Percentiles rank a stretch among this genome's conserved stretches.
phyloP scores from a whole-genome alignment of 345 rosid species.

The Moringa oleifera region DNA sequence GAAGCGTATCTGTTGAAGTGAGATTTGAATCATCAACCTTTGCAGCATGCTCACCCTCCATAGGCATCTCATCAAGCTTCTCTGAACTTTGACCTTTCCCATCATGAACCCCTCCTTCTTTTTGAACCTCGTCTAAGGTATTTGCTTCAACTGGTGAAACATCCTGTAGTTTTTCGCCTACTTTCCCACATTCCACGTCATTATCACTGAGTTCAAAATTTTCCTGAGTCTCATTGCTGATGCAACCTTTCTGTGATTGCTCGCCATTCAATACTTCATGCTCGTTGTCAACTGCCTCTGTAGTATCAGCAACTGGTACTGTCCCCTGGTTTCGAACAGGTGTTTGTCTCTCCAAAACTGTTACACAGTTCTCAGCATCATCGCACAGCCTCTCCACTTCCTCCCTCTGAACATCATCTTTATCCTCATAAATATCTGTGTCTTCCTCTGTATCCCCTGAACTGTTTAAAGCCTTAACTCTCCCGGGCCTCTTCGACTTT shows the following conservation, averaged over 20 bases:
- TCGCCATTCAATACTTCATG: conserved; percentile 23
- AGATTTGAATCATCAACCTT: conserved; percentile 25
- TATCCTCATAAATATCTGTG: conserved; percentile 23
- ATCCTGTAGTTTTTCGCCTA: conserved; percentile 16
- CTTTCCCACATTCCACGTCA: conserved; percentile 14
- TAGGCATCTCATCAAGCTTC: conserved; percentile 33
- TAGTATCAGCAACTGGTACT: conserved; percentile 15
- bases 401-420: conserved; percentile 28
- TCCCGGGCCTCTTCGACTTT: conserved; percentile 23
- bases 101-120: conserved; percentile 18
- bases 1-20: conserved; percentile 27
- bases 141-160: conserved; percentile 19
- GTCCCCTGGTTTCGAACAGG: conserved; percentile 20
- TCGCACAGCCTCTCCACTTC: conserved; percentile 19
- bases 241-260: conserved; percentile 22
- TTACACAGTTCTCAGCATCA: conserved; percentile 28
- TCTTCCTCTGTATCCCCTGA: conserved; percentile 26
- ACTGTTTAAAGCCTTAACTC: conserved; percentile 19
- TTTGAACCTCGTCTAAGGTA: conserved; percentile 27
- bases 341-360: conserved; percentile 16
- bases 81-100: conserved; percentile 27
- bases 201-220: conserved; percentile 18
- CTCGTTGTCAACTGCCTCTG: conserved; percentile 27
- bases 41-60: conserved; percentile 25
- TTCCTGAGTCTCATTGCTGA: conserved; percentile 23